Conservation (phyloP, 257 asterid genomes). For the Nicotiana paniculata region DNA sequence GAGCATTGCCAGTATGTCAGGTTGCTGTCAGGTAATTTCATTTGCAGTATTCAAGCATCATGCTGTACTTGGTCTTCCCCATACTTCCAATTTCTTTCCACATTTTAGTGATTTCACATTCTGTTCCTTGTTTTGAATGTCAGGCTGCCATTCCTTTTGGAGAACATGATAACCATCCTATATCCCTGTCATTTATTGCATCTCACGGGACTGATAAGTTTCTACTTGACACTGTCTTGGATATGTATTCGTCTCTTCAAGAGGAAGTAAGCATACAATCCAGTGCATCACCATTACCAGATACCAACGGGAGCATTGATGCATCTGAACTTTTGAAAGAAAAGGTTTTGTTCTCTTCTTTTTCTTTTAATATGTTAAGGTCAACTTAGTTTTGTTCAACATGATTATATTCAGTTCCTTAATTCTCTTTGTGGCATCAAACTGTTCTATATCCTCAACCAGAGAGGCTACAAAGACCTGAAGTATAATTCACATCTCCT, state of each 20-base stretch:
- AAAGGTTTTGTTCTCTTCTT: conserved; percentile 43
- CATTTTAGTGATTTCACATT: not conserved
- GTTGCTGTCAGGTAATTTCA: conserved; percentile 71
- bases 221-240: conserved; percentile 84
- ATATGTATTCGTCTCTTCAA: conserved; percentile 70
- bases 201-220: conserved; percentile 82
- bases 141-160: conserved; percentile 85
- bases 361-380: not conserved
- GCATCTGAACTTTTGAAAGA: conserved; percentile 83
- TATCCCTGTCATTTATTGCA: conserved; percentile 73
- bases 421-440: not conserved
- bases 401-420: not conserved
- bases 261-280: conserved; percentile 42
- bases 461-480: not conserved
- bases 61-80: not conserved
- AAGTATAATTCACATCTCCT: not conserved
- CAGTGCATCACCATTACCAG: conserved; percentile 43
- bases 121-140: conserved; percentile 5
- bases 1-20: conserved; percentile 77
- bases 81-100: not conserved
- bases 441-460: not conserved
- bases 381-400: not conserved
- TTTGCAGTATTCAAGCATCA: not conserved
- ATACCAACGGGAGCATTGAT: conserved; percentile 52
- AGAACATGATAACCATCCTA: conserved; percentile 52